Percentiles rank a stretch among this genome's conserved stretches.
Evolutionary conservation across 495 filamentous ascomycete species (phyloP).

Genomic region (Apiosordaria backusii): DNA sequence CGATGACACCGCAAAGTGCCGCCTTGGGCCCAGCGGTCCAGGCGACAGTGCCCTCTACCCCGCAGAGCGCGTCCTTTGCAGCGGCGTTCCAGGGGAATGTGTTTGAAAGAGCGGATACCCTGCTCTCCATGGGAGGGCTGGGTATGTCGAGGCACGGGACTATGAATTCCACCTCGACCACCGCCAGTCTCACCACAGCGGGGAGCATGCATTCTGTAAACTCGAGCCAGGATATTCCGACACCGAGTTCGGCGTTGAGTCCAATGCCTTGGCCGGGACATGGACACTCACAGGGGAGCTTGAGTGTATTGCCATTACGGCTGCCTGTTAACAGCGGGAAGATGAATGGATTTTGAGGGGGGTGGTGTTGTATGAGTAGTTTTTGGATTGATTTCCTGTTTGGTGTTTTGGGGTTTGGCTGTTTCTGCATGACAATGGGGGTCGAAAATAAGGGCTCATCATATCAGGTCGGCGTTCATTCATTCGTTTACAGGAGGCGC

Average conservation of each 20-base stretch:
- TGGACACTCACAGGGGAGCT: slow-evolving; percentile 3
- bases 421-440: neutral
- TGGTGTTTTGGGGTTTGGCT: neutral
- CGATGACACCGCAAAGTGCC: slow-evolving; percentile 72
- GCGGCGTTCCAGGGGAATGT: slow-evolving; percentile 66
- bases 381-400: neutral
- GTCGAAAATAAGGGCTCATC: neutral
- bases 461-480: neutral
- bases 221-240: slow-evolving; percentile 31
- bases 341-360: slow-evolving; percentile 14
- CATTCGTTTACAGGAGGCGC: neutral
- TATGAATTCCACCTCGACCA: slow-evolving; percentile 41
- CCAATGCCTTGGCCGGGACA: slow-evolving; percentile 25
- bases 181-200: slow-evolving; percentile 24
- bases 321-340: slow-evolving; percentile 19
- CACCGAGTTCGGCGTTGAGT: slow-evolving; percentile 39
- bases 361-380: neutral
- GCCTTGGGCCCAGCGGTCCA: slow-evolving; percentile 85
- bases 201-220: slow-evolving; percentile 37
- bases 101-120: slow-evolving; percentile 69
- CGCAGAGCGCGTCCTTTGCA: slow-evolving; percentile 62
- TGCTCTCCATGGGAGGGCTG: slow-evolving; percentile 57
- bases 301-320: slow-evolving; percentile 25
- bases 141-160: slow-evolving; percentile 43
- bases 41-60: slow-evolving; percentile 80